Percentiles rank a stretch among this genome's conserved stretches.
Evolutionary conservation across 371 early-diverging fungal species (phyloP).

Genomic region (Rhizopus arrhizus): DNA sequence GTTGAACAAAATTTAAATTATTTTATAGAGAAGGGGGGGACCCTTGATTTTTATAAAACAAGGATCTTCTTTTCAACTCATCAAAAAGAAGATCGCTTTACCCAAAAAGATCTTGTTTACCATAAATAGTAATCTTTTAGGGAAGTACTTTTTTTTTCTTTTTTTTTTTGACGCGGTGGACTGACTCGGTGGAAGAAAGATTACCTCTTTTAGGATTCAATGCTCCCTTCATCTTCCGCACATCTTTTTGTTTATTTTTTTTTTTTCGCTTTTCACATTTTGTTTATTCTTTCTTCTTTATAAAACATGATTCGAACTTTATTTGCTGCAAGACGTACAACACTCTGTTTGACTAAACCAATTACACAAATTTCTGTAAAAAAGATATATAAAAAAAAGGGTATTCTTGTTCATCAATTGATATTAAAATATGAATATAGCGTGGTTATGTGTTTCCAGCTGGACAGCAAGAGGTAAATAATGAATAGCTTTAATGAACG

Average conservation of each 20-base stretch:
- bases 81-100: no score
- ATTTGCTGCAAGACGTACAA: slow-evolving; percentile 25
- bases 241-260: slow-evolving; percentile 7
- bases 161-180: slow-evolving; percentile 52
- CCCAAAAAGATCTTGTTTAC: no score
- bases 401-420: neutral
- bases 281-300: slow-evolving; percentile 12
- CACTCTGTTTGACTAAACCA: slow-evolving; percentile 32
- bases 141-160: slow-evolving; percentile 5
- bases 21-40: no score
- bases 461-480: slow-evolving; percentile 60
- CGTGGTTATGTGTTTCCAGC: slow-evolving; percentile 66
- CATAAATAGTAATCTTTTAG: no score
- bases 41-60: no score
- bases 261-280: slow-evolving; percentile 19
- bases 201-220: slow-evolving; percentile 37
- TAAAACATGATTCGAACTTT: slow-evolving; percentile 44
- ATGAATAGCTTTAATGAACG: neutral
- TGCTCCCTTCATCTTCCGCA: slow-evolving; percentile 4
- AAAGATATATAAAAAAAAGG: neutral
- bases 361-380: slow-evolving; percentile 32
- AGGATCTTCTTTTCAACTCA: no score
- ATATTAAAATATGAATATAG: slow-evolving; percentile 26
- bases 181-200: slow-evolving; percentile 48
- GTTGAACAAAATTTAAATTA: no score